Evolutionary conservation across 1,284 basidiomycete species (phyloP).

Genomic region (Athelia psychrophila): DNA sequence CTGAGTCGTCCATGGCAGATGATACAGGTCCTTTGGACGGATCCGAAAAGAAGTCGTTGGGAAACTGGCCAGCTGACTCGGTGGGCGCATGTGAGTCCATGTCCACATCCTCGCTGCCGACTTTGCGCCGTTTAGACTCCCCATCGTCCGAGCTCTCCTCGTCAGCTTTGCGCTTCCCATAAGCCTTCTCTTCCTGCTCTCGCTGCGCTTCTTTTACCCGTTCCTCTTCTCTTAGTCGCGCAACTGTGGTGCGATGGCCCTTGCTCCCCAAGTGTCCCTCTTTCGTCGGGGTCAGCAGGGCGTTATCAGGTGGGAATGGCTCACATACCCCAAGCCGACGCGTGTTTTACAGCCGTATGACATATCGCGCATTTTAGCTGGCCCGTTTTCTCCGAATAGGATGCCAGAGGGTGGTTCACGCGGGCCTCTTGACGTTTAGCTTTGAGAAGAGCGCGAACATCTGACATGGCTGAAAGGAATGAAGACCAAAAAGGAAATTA

Average conservation of each 20-base stretch:
- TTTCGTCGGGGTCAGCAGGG: too few species aligned
- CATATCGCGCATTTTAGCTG: slow-evolving; percentile 72
- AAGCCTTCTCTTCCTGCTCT: slow-evolving; percentile 30
- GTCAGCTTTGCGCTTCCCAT: slow-evolving; percentile 42
- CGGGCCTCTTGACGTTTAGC: slow-evolving; percentile 72
- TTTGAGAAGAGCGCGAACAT: slow-evolving; percentile 71
- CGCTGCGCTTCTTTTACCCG: slow-evolving; percentile 30
- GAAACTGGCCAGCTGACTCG: slow-evolving; percentile 37
- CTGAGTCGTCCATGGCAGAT: slow-evolving; percentile 34
- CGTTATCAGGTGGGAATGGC: too few species aligned
- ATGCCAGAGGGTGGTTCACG: slow-evolving; percentile 68
- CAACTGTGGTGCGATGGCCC: slow-evolving; percentile 62
- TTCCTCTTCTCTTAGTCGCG: slow-evolving; percentile 53
- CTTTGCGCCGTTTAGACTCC: slow-evolving; percentile 34
- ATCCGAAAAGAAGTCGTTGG: slow-evolving; percentile 79
- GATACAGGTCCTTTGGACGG: slow-evolving; percentile 50
- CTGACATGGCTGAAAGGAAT: slow-evolving; percentile 47
- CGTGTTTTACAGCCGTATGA: slow-evolving; percentile 60
- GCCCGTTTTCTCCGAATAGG: slow-evolving; percentile 54
- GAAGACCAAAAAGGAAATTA: neutral
- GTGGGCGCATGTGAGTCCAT: slow-evolving; percentile 6
- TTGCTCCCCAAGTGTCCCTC: slow-evolving; percentile 77
- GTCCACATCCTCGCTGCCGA: slow-evolving; percentile 15
- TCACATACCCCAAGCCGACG: slow-evolving; percentile 71
- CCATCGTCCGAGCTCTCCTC: slow-evolving; percentile 24